Evolutionary conservation across 1,139 yeast genomes (phyloP).

Genomic region (Candida sp.): DNA sequence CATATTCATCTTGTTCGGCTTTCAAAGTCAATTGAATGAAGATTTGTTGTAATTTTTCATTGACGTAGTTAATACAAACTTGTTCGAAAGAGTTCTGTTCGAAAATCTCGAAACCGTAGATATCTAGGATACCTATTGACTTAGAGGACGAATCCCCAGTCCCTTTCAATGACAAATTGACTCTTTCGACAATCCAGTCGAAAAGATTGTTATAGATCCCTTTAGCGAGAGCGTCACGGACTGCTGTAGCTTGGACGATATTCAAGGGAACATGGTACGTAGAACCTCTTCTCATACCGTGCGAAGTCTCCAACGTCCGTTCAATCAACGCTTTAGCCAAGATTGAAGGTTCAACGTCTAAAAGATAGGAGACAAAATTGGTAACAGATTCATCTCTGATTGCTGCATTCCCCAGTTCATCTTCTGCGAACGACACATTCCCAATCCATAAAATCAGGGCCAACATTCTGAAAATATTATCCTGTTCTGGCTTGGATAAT

Average conservation of each 20-base stretch:
- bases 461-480: slow-evolving; percentile 79
- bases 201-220: slow-evolving; percentile 90
- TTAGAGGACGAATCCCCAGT: slow-evolving; percentile 48
- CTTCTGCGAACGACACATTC: slow-evolving; percentile 80
- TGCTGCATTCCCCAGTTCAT: slow-evolving; percentile 81
- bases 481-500: slow-evolving; percentile 76
- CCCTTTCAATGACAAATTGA: slow-evolving; percentile 61
- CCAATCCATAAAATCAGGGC: slow-evolving; percentile 95
- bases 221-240: slow-evolving; percentile 92
- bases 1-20: slow-evolving; percentile 97
- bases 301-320: slow-evolving; percentile 85
- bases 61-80: slow-evolving; percentile 94
- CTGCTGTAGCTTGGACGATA: slow-evolving; percentile 89
- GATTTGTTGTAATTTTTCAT: slow-evolving; percentile 95
- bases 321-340: slow-evolving; percentile 71
- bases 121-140: slow-evolving; percentile 89
- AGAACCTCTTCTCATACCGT: slow-evolving; percentile 87
- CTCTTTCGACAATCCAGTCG: slow-evolving; percentile 98
- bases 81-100: slow-evolving; percentile 97
- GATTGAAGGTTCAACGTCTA: slow-evolving; percentile 72
- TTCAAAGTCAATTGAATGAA: slow-evolving; percentile 93
- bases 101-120: slow-evolving; percentile 97
- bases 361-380: slow-evolving; percentile 86
- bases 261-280: slow-evolving; percentile 94
- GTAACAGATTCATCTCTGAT: slow-evolving; percentile 86